Percentiles rank a stretch among this genome's conserved stretches.
These are phyloP conservation scores for Pythium diclinum DNA, from an alignment of 352 stramenopile genomes.

Conservation along the genomic window DNA sequence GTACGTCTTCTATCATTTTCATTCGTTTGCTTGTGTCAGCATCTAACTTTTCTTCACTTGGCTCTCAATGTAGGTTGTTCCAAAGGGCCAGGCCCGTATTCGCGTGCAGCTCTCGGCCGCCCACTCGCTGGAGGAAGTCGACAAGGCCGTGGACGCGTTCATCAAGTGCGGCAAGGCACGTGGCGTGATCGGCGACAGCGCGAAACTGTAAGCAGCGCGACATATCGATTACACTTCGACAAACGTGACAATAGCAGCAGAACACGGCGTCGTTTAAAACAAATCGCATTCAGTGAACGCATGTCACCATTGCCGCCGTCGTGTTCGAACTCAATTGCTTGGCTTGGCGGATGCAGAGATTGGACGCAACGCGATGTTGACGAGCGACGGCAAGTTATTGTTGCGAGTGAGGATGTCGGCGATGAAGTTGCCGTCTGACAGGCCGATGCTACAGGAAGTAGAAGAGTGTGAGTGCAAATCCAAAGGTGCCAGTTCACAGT, in stretches of 20 bases:
- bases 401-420: conserved; percentile 39
- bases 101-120: conserved; percentile 90
- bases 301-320: not conserved
- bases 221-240: not conserved
- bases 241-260: not conserved
- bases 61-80: conserved; percentile 64
- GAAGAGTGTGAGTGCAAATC: not conserved
- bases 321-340: not conserved
- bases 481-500: not conserved
- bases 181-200: conserved; percentile 50
- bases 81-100: conserved; percentile 90
- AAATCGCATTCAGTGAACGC: not conserved
- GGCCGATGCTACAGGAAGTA: conserved; percentile 37
- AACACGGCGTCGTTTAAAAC: not conserved
- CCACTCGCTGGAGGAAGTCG: conserved; percentile 90
- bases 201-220: not conserved
- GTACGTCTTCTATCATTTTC: conserved; percentile 35
- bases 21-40: not conserved
- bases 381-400: conserved; percentile 56
- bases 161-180: conserved; percentile 86
- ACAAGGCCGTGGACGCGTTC: conserved; percentile 91
- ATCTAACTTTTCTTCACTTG: not conserved
- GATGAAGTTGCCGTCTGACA: conserved; percentile 44
- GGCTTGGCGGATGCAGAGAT: not conserved
- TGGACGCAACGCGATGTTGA: conserved; percentile 35